Conservation (phyloP, 331 rosid species). For the Quercus phellos region DNA sequence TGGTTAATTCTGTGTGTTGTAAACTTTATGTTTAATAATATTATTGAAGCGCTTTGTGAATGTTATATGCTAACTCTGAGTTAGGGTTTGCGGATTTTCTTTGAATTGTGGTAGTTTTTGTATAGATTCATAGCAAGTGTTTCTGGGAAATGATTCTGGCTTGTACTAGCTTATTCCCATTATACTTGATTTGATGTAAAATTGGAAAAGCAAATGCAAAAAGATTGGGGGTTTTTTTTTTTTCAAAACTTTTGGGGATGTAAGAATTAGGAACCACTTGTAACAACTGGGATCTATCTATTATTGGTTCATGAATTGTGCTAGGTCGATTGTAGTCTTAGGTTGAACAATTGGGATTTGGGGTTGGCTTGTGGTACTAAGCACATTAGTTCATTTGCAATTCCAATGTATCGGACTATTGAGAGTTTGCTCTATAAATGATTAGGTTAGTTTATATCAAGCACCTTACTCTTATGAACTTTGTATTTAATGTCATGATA, state of each 20-base stretch:
- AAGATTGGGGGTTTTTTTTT: too few relatives aligned
- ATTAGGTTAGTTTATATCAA: not conserved
- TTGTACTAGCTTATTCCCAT: not conserved
- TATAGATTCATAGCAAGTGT: not conserved
- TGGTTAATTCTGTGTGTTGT: not conserved
- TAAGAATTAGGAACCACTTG: not conserved
- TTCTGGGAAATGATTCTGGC: not conserved
- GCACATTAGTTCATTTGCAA: too few relatives aligned
- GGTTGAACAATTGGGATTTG: too few relatives aligned
- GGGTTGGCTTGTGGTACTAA: too few relatives aligned
- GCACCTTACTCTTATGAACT: not conserved
- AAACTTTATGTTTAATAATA: not conserved
- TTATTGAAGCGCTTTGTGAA: not conserved
- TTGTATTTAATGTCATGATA: not conserved
- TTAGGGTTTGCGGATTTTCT: not conserved
- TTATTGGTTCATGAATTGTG: not conserved
- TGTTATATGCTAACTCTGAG: too few relatives aligned
- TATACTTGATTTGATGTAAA: not conserved
- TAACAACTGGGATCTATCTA: not conserved
- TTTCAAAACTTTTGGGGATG: not conserved
- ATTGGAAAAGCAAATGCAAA: too few relatives aligned
- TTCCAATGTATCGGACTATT: too few relatives aligned
- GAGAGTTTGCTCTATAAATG: not conserved
- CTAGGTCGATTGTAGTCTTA: too few relatives aligned
- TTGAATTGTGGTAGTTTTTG: not conserved